Evolutionary conservation across 352 stramenopile genomes (phyloP).

Genomic region (Pythium dissotocum): DNA sequence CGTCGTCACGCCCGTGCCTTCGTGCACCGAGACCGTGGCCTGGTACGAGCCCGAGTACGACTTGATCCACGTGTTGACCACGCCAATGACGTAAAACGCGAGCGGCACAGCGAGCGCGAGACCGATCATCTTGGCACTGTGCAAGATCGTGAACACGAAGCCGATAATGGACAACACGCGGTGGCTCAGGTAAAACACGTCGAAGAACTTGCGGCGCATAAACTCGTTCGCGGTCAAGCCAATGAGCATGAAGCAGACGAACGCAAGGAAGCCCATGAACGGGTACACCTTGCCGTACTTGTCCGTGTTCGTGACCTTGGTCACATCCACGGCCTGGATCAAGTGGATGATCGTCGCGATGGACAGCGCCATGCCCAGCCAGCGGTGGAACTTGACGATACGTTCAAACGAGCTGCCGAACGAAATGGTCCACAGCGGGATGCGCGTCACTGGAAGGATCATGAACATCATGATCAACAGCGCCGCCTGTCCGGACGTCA

Average conservation of each 20-base stretch:
- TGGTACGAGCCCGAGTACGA: constrained; percentile 52
- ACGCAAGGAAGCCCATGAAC: constrained; percentile 63
- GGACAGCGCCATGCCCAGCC: constrained; percentile 64
- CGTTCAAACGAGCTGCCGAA: constrained; percentile 81
- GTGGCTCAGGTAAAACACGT: constrained; percentile 80
- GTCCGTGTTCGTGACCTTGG: constrained; percentile 35
- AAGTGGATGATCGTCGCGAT: constrained; percentile 64
- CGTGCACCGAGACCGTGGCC: constrained; percentile 42
- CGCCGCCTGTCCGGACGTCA: constrained; percentile 55
- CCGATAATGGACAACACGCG: constrained; percentile 70
- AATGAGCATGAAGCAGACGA: constrained; percentile 60
- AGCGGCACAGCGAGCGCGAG: constrained; percentile 63
- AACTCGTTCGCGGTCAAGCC: constrained; percentile 52
- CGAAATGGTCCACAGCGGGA: constrained; percentile 65
- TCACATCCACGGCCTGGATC: constrained; percentile 45
- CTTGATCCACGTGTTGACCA: constrained; percentile 54
- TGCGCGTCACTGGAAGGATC: constrained; percentile 60
- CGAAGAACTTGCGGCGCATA: constrained; percentile 67
- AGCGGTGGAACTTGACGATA: constrained; percentile 86
- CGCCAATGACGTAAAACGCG: constrained; percentile 54
- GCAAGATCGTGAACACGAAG: constrained; percentile 77
- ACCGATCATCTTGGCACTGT: constrained; percentile 56
- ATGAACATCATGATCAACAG: constrained; percentile 82
- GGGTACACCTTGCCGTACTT: constrained; percentile 60
- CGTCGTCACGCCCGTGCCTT: constrained; percentile 43